phyloP scores from a whole-genome alignment of 129 eudicot species.

The Flaveria ramosissima region DNA sequence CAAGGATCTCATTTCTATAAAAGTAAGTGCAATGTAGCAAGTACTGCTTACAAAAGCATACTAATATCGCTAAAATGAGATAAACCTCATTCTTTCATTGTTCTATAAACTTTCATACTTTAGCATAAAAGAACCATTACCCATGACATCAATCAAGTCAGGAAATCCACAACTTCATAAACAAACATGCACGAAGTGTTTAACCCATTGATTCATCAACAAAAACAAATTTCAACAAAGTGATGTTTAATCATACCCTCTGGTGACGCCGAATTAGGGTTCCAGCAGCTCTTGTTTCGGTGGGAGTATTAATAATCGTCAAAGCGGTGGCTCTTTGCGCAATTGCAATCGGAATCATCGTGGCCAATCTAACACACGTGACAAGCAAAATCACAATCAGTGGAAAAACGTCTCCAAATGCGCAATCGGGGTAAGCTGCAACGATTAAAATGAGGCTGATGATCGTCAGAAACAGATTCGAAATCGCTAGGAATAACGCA shows the following conservation, averaged over 20 bases:
- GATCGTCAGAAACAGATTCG: conserved; percentile 36
- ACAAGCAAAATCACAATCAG: conserved; percentile 27
- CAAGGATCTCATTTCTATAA: conserved; percentile 16
- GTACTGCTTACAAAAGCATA: conserved; percentile 6
- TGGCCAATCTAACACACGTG: conserved; percentile 38
- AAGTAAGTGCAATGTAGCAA: conserved; percentile 13
- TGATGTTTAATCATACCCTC: conserved; percentile 37
- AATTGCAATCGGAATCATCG: conserved; percentile 58
- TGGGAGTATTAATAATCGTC: conserved; percentile 38
- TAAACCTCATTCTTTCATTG: not conserved
- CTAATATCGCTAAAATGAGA: not conserved
- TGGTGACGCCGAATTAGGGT: conserved; percentile 48
- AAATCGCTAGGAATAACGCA: conserved; percentile 40
- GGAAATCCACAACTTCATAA: not conserved
- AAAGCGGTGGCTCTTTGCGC: conserved; percentile 55
- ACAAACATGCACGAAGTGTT: conserved; percentile 17
- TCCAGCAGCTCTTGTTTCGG: conserved; percentile 38
- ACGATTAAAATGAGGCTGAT: conserved; percentile 28
- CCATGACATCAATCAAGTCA: not conserved
- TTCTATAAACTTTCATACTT: not conserved
- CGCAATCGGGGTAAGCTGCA: conserved; percentile 32
- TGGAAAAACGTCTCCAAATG: conserved; percentile 30
- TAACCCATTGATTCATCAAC: conserved; percentile 10
- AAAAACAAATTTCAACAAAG: not conserved
- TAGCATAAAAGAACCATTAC: not conserved